Evolutionary conservation across 2,329 filamentous ascomycete genomes (phyloP).

Genomic region (Microdochium bolleyi): DNA sequence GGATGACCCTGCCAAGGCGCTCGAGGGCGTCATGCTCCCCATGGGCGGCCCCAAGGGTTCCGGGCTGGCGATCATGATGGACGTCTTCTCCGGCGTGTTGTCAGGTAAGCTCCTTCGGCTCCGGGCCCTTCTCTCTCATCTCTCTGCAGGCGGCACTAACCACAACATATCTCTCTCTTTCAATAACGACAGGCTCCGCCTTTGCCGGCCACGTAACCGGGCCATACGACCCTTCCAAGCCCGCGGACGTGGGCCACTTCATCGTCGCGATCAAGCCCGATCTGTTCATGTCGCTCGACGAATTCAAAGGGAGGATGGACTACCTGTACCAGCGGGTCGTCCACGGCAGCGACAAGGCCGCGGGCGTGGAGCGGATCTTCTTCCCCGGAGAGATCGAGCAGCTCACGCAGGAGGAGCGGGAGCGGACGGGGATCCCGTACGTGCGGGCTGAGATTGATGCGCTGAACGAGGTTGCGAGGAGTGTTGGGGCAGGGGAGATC

Average conservation of each 20-base stretch:
- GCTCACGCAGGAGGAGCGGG: constrained; percentile 39
- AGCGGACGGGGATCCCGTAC: constrained; percentile 49
- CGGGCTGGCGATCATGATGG: constrained; percentile 76
- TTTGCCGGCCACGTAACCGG: constrained; percentile 71
- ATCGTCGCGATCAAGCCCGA: constrained; percentile 67
- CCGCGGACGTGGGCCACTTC: constrained; percentile 69
- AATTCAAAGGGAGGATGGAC: constrained; percentile 57
- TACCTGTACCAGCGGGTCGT: constrained; percentile 46
- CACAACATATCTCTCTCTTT: neutral
- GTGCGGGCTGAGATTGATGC: constrained; percentile 47
- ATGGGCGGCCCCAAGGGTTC: constrained; percentile 83
- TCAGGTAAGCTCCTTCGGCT: constrained; percentile 34
- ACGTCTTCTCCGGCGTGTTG: constrained; percentile 74
- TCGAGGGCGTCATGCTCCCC: constrained; percentile 74
- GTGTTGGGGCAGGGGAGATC: neutral
- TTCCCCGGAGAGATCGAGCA: constrained; percentile 58
- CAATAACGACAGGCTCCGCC: constrained; percentile 45
- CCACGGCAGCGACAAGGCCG: constrained; percentile 43
- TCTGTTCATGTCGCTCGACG: constrained; percentile 61
- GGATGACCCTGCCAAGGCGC: constrained; percentile 61
- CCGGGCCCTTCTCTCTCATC: neutral
- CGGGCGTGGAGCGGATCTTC: constrained; percentile 49
- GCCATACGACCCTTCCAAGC: constrained; percentile 64
- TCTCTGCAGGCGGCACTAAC: neutral
- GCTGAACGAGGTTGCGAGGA: constrained; percentile 34